Conservation (phyloP, 2,329 filamentous ascomycete species). For the Chaetomium globosum region DNA sequence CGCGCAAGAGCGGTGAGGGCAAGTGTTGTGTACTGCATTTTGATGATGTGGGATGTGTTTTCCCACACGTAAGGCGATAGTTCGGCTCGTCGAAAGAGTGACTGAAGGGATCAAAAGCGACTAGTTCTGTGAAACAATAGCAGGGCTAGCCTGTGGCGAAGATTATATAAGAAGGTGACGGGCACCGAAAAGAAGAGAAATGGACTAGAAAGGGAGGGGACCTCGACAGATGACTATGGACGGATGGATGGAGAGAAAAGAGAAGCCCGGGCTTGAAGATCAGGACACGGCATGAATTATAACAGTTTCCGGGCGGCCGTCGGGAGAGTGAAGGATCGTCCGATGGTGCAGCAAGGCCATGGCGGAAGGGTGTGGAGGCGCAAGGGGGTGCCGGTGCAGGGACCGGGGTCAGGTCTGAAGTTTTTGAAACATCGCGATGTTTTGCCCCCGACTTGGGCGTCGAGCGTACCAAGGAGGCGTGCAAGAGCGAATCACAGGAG, state of each 20-base stretch:
- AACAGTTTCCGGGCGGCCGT: slow-evolving; percentile 40
- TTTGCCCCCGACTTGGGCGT: slow-evolving; percentile 33
- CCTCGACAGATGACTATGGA: slow-evolving; percentile 29
- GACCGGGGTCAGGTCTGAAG: slow-evolving; percentile 29
- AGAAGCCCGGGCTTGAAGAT: slow-evolving; percentile 32
- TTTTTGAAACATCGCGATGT: slow-evolving; percentile 39
- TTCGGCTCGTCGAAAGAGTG: slow-evolving; percentile 39
- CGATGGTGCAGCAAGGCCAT: slow-evolving; percentile 40
- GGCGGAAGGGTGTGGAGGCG: slow-evolving; percentile 34
- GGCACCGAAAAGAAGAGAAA: slow-evolving; percentile 37
- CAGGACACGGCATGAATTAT: slow-evolving; percentile 47
- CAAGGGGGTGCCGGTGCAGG: slow-evolving; percentile 28
- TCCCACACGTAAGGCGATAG: slow-evolving; percentile 36
- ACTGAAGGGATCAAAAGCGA: slow-evolving; percentile 43
- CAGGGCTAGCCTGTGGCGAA: slow-evolving; percentile 54
- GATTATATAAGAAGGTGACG: slow-evolving; percentile 39
- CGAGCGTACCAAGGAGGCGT: slow-evolving; percentile 14
- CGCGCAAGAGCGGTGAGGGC: slow-evolving; percentile 52
- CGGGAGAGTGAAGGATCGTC: slow-evolving; percentile 46
- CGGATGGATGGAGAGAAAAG: slow-evolving; percentile 39
- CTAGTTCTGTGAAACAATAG: slow-evolving; percentile 48
- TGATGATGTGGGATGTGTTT: slow-evolving; percentile 39
- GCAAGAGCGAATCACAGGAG: slow-evolving; percentile 20
- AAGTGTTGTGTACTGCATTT: slow-evolving; percentile 57
- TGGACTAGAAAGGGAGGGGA: slow-evolving; percentile 34